Evolutionary conservation across 176 grass and related monocot species (phyloP), one percentile per base, ranked within the genome.

Genomic region (Cenchrus americanus): DNA sequence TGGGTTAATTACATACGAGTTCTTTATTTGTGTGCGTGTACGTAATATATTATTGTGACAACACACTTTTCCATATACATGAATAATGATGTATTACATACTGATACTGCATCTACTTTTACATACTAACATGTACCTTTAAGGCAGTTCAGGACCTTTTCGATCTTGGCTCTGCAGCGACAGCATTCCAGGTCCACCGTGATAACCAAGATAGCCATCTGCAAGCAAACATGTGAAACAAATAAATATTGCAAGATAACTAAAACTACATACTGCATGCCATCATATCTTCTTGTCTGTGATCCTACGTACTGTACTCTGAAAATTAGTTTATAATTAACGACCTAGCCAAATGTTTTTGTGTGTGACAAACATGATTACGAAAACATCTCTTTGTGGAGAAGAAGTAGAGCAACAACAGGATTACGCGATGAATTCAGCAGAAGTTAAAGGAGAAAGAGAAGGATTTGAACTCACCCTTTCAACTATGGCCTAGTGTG

Each of bases 121-220:
- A 37, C 34, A 37, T 44, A 44, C 43, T 6, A 44, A 44, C 8
- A 44, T 44, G 8, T 62, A 87, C 79, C 64, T 77, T 76, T 4
- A 22, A 83, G 80, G 55, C 73, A 44, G n/a, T n/a, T 44, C 12
- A 83, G 72, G 14, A 87, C 73, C 66, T 14, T 77, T 27, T 7
- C 22, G 54, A 87, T 87, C 54, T 77, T 83, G 42, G 66, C 23
- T 40, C 27, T 76, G 80, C 64, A 71, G 54, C 66, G 55, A 64
- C 32, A 30, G 80, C 86, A 87, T 54, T 63, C 21, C 80, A 78
- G 54, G 73, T 87, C 47, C n/a, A 67, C 44, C 13, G 44, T 27
- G 57, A 87, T 62, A 34, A 82, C 26, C 72, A 82, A 18, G 43
- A 87, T 77, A 30, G 4, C 5, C 86, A 87, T 87, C 72, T 87